Percentiles rank a stretch among this genome's conserved stretches.
Evolutionary conservation across 164 flowering plant genomes (phyloP).

Genomic region (Magnolia officinalis): DNA sequence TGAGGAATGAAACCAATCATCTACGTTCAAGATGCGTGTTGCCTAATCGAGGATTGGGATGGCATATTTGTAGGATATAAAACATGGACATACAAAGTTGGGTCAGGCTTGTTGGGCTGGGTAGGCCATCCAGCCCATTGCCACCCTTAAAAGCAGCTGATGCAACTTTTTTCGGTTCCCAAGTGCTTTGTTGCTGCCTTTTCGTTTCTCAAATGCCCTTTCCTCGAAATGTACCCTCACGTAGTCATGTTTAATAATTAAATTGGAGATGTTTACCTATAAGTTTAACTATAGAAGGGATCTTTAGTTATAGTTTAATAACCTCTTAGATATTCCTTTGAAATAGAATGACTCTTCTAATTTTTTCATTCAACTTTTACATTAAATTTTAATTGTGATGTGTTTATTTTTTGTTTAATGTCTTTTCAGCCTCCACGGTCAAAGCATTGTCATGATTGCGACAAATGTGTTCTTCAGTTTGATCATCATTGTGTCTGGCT

Average conservation of each 20-base stretch:
- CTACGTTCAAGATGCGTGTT: too few relatives aligned
- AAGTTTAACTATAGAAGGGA: not conserved
- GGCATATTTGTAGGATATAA: too few relatives aligned
- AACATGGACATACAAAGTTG: too few relatives aligned
- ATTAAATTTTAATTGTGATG: not conserved
- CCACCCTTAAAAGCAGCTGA: too few relatives aligned
- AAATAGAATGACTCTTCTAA: not conserved
- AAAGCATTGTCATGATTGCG: constrained; percentile 98
- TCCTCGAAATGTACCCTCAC: not conserved
- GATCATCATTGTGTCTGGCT: constrained; percentile 99
- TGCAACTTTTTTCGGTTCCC: too few relatives aligned
- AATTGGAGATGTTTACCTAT: not conserved
- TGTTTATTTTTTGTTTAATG: constrained; percentile 1
- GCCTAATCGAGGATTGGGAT: too few relatives aligned
- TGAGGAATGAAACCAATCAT: too few relatives aligned
- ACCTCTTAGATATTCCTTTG: not conserved
- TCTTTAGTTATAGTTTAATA: not conserved
- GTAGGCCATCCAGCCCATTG: too few relatives aligned
- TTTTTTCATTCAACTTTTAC: not conserved
- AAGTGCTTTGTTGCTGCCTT: not conserved
- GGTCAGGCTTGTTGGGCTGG: too few relatives aligned
- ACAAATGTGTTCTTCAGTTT: constrained; percentile 94
- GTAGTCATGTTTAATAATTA: not conserved
- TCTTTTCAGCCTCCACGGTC: constrained; percentile 91
- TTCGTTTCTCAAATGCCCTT: not conserved